Conservation (phyloP, 2,329 filamentous ascomycete species). For the Acrocalymma vagum region DNA sequence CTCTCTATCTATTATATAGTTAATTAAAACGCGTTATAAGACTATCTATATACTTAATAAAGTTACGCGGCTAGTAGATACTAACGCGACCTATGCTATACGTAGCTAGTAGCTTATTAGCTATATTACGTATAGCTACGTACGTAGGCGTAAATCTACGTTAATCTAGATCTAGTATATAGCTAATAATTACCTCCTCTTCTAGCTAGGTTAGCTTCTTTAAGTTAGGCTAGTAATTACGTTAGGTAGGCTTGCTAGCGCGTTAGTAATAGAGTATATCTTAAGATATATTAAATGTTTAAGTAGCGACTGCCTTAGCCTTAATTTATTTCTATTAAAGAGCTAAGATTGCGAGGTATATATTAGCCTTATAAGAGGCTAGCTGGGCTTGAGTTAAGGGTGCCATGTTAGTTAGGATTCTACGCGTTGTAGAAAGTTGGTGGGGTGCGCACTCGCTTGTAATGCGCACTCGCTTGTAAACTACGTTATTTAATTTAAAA, state of each 20-base stretch:
- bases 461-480: conserved; percentile 1
- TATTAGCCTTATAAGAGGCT: conserved; percentile 4
- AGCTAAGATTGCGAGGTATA: conserved; percentile 11
- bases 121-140: conserved; percentile 9
- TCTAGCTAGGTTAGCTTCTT: conserved; percentile 8
- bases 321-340: conserved; percentile 9
- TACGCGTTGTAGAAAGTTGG: conserved; percentile 8
- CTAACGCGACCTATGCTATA: background rate
- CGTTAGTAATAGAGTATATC: conserved; percentile 2
- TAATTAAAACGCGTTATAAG: conserved; percentile 4
- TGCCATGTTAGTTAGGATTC: conserved; percentile 6
- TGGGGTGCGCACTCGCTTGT: conserved; percentile 5
- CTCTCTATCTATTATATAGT: conserved; percentile 1
- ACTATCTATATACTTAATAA: conserved; percentile 5
- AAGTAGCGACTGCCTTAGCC: conserved; percentile 1
- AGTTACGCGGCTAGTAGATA: conserved; percentile 1
- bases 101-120: conserved; percentile 10
- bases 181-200: conserved; percentile 8
- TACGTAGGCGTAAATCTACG: conserved; percentile 3
- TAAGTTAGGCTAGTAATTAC: conserved; percentile 4
- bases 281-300: conserved; percentile 6
- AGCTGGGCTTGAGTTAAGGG: conserved; percentile 1
- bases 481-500: conserved; percentile 6
- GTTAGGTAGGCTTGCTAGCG: conserved; percentile 1
- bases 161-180: conserved; percentile 15